Base-by-base conservation (phyloP, 495 filamentous ascomycete species). In the Penicillium silybi region DNA sequence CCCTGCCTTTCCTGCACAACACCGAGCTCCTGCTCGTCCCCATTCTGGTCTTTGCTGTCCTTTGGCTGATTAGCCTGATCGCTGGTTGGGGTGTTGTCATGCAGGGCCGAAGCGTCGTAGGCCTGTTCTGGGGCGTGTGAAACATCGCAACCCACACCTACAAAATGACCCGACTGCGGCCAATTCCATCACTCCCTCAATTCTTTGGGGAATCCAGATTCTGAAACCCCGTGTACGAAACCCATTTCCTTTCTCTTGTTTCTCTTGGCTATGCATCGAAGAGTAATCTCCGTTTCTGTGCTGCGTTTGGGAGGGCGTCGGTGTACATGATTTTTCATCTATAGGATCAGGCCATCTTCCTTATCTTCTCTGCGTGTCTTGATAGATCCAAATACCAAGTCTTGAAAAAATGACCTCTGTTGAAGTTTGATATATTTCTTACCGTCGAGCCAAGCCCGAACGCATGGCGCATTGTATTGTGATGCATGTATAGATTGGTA, bases 1-100 rank as follows among this genome's bases (percentile, higher is more conserved):
- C 85, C 16, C 70, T 89, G 17, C 86, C 85, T 1, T 89, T 89
- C 63, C 65, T 89, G 44, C 82, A 86, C 61, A 85, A 88, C 50
- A 89, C 86, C 1, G 85, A 89, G 67, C 71, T 88, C 16, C 74
- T 89, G 32, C 69, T 89, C 34, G 68, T 80, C 22, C 86, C 85
- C 0, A 78, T 85, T 19, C 68, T 84, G 23, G 66, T 85, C 7
- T 77, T 85, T 35, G 76, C 73, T 3, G 69, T 87, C 13, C 51
- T 87, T 22, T 89, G 85, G 85, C 62, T 84, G 16, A 66, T 80
- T 5, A 85, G 82, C 57, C 62, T 88, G 48, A 71, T 77, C 62
- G 68, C 65, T 2, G 71, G 73, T n/a, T 76, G 73, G 71, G 65
- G 74, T 7, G 52, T 77, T 23, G 67, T 75, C 27, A 74, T 70